These are phyloP conservation scores for Myxozyma monticola DNA, from an alignment of 805 yeast species.

Conservation along the genomic window DNA sequence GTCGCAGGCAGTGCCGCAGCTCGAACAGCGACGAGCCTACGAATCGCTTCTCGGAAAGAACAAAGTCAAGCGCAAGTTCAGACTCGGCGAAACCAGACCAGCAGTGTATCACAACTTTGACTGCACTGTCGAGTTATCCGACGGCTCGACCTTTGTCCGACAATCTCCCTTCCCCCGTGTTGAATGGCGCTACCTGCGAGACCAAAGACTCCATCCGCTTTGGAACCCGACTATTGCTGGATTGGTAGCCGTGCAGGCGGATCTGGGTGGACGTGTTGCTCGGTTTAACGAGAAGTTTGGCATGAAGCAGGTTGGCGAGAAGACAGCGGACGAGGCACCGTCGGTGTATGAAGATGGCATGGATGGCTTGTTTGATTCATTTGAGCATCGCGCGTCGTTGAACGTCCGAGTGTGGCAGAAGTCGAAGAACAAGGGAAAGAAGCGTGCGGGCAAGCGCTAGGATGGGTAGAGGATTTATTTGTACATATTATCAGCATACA, in stretches of 20 bases:
- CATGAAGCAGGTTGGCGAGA: background rate
- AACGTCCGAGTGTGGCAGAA: constrained; percentile 14
- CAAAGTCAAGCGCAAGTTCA: constrained; percentile 36
- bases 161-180: constrained; percentile 84
- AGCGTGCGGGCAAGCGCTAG: background rate
- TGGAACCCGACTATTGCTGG: constrained; percentile 71
- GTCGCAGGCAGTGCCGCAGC: no score
- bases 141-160: constrained; percentile 85
- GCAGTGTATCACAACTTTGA: constrained; percentile 90
- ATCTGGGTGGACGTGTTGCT: constrained; percentile 24
- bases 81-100: constrained; percentile 82
- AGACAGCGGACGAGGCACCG: constrained; percentile 5
- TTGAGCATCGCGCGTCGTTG: constrained; percentile 14
- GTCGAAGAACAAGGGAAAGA: constrained; percentile 1
- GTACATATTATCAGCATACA: no score
- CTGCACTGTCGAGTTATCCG: constrained; percentile 84
- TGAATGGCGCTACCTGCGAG: constrained; percentile 81
- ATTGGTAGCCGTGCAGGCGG: constrained; percentile 19
- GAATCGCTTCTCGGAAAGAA: constrained; percentile 29
- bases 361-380: constrained; percentile 18
- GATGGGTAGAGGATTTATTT: no score
- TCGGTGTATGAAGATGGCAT: constrained; percentile 10
- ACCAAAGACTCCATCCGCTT: constrained; percentile 79
- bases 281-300: constrained; percentile 20
- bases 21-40: no score